A percentile compares a stretch with the other conserved stretches of the same genome.
These are phyloP conservation scores for Fusarium nygamai DNA, from an alignment of 2,329 filamentous ascomycete species.

Conservation along the genomic window DNA sequence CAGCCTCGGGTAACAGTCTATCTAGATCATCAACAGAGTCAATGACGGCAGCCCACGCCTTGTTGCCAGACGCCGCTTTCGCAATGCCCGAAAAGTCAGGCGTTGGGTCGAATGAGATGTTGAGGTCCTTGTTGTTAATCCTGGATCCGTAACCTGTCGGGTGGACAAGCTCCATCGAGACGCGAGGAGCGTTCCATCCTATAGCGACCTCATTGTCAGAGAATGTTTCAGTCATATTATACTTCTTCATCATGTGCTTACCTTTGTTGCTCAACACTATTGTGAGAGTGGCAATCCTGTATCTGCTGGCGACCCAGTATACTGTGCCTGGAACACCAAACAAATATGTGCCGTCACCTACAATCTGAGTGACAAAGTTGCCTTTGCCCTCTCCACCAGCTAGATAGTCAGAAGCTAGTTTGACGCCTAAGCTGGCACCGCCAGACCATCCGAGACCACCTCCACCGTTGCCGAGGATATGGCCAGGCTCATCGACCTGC, in stretches of 20 bases:
- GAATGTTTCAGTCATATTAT: rapidly evolving
- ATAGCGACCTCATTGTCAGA: not conserved
- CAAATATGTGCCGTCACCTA: slow-evolving; percentile 61
- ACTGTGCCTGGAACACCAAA: slow-evolving; percentile 60
- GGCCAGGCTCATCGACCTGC: slow-evolving; percentile 71
- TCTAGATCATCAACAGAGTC: not conserved
- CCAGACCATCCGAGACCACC: slow-evolving; percentile 82
- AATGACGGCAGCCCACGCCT: not conserved
- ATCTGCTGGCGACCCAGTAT: slow-evolving; percentile 60
- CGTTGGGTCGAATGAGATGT: slow-evolving; percentile 66
- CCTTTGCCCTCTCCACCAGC: slow-evolving; percentile 39
- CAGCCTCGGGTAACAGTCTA: not conserved
- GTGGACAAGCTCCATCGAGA: slow-evolving; percentile 65
- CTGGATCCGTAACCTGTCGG: slow-evolving; percentile 62
- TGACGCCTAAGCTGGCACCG: slow-evolving; percentile 72
- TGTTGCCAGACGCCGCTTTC: slow-evolving; percentile 63
- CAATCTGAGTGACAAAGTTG: slow-evolving; percentile 58
- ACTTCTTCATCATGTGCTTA: not conserved
- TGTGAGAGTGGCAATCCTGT: slow-evolving; percentile 58
- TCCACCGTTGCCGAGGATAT: slow-evolving; percentile 81
- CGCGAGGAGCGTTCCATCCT: slow-evolving; percentile 66
- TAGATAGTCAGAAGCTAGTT: slow-evolving; percentile 65
- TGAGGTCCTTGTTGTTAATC: slow-evolving; percentile 66
- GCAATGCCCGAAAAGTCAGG: slow-evolving; percentile 69
- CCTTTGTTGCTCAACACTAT: slow-evolving; percentile 63